Base-by-base conservation (phyloP, 2,329 filamentous ascomycete genomes). In the Penicillium hesseltinei region DNA sequence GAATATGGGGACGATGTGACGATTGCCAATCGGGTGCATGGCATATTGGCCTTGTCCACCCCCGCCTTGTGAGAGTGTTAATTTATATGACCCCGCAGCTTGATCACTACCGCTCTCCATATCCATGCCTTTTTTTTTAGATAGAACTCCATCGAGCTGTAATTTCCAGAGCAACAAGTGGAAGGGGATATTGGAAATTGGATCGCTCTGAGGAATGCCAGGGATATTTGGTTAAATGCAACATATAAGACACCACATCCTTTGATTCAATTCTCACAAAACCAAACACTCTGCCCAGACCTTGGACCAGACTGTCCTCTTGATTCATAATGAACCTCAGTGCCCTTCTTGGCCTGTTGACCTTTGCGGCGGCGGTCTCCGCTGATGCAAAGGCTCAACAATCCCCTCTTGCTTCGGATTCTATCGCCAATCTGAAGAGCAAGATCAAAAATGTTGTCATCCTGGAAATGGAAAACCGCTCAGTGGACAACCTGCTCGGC, bases 401-500 rank as follows among this genome's bases (percentile, higher is more conserved):
- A n/a, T 23, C 49, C 3, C 29, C 62, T 29, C 56, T 56, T 51
- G 61, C 63, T 7, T 45, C 50, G 1, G 35, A 39, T 38, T 61
- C 64, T 6, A 64, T 70, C 50, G 35, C 59, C 36, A 69, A 70
- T 53, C 49, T 74, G 54, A 74, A 72, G 60, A 63, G 58, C 46
- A 70, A 73, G 51, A 73, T 75, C 59, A 73, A 75, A 65, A 70
- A 74, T 64, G 71, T 75, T 3, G 72, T 74, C 29, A 63, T 72
- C 29, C 58, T 74, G 49, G 63, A 71, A 39, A 73, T 78, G 71
- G 77, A 78, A 62, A 79, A 79, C 63, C 76, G 77, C 51, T 78
- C 77, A 0, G 65, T 78, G 25, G 77, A 79, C 63, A 79, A 78
- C 64, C 58, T 79, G 8, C 65, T 78, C 5, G 77, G 77, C 54